Conservation (phyloP, 192 early-diverging fungal genomes). For the Physocladia obscura region DNA sequence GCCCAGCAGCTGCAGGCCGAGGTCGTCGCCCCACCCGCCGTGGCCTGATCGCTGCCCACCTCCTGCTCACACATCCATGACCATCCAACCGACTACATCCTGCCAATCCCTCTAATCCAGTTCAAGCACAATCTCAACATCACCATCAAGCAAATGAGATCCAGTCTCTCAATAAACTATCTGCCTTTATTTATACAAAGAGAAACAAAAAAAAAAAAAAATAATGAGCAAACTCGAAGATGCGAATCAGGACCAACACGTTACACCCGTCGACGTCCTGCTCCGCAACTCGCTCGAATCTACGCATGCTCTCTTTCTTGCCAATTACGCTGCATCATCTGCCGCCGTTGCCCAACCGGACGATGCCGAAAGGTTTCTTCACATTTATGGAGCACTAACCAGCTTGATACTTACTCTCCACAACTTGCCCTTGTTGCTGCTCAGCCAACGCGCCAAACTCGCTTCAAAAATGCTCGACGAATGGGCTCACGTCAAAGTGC, state of each 20-base stretch:
- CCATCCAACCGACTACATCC: background rate
- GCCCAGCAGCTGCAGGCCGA: slow-evolving; percentile 16
- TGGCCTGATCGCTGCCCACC: too few species aligned
- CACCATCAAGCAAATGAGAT: too few species aligned
- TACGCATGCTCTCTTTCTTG: slow-evolving; percentile 40
- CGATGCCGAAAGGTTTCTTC: slow-evolving; percentile 29
- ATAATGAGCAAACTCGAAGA: background rate
- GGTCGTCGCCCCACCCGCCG: too few species aligned
- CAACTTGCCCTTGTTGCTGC: background rate
- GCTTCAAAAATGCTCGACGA: slow-evolving; percentile 76
- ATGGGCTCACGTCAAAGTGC: slow-evolving; percentile 60
- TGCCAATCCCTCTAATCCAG: background rate
- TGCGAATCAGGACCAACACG: too few species aligned
- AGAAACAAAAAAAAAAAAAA: background rate
- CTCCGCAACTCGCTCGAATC: background rate
- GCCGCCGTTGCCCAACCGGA: background rate
- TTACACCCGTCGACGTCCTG: background rate
- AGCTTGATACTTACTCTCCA: background rate
- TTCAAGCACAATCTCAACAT: too few species aligned
- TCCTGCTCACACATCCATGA: background rate
- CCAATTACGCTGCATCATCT: slow-evolving; percentile 22
- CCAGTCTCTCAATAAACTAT: too few species aligned
- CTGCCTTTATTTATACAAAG: background rate
- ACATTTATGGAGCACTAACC: background rate
- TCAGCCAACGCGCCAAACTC: slow-evolving; percentile 65